A percentile compares a stretch with the other conserved stretches of the same genome.
These are phyloP conservation scores for Stylosanthes scabra DNA, from an alignment of 331 rosid species.

Conservation along the genomic window DNA sequence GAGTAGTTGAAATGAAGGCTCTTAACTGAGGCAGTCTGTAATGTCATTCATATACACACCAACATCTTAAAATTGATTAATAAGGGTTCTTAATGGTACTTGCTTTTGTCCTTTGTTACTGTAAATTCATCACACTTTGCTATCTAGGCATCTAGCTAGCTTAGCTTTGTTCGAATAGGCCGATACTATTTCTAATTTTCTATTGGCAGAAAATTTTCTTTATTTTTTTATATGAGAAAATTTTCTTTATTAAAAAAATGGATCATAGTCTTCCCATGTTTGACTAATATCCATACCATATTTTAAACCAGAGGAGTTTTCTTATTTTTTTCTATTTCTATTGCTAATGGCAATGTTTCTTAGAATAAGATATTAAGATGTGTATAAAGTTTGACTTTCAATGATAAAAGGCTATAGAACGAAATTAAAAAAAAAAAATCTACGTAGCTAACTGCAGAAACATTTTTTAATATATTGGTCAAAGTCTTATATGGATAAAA, in stretches of 20 bases:
- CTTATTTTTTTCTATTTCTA: no score
- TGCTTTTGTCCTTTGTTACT: background rate
- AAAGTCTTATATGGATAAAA: background rate
- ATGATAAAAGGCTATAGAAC: background rate
- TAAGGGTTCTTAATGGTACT: background rate
- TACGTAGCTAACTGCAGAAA: background rate
- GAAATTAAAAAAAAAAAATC: background rate
- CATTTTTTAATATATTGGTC: background rate
- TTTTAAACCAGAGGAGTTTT: no score
- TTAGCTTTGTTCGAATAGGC: background rate
- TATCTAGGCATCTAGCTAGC: background rate
- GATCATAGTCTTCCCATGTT: no score
- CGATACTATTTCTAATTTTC: background rate
- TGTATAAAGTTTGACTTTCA: background rate
- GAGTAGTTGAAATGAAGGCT: slow-evolving; percentile 4
- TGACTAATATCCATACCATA: no score
- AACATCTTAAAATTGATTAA: background rate
- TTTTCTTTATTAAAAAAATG: no score
- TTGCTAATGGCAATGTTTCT: background rate
- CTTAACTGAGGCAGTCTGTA: slow-evolving; percentile 10
- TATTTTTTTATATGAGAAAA: no score
- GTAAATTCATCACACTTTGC: background rate
- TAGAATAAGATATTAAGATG: background rate
- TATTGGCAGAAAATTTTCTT: background rate
- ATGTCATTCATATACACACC: background rate